Conservation (phyloP, 192 early-diverging fungal genomes). For the Umbelopsis vinacea region DNA sequence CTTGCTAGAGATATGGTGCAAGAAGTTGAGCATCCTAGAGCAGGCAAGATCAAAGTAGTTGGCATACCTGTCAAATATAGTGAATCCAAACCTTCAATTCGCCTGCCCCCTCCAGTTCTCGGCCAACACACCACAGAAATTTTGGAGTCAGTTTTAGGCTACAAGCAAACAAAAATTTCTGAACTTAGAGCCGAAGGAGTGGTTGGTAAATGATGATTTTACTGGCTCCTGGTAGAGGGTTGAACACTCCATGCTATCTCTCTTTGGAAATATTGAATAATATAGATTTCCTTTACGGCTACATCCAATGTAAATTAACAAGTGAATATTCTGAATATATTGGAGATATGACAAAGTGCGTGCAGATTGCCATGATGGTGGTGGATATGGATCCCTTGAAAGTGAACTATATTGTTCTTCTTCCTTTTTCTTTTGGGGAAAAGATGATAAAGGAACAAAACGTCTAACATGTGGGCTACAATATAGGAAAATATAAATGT, state of each 20-base stretch:
- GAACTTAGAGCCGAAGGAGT: slow-evolving; percentile 42
- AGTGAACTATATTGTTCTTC: no score
- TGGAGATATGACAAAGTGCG: not conserved
- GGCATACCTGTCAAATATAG: slow-evolving; percentile 80
- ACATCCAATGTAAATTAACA: not conserved
- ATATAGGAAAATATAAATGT: not conserved
- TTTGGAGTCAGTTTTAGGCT: slow-evolving; percentile 66
- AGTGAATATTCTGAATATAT: not conserved
- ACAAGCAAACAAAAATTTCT: slow-evolving; percentile 60
- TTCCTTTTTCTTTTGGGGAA: no score
- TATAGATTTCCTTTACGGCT: not conserved
- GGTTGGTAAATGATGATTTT: slow-evolving; percentile 34
- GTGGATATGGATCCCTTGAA: not conserved
- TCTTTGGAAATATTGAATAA: slow-evolving; percentile 22
- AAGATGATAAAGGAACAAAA: no score
- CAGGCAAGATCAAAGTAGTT: slow-evolving; percentile 77
- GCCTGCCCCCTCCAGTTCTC: slow-evolving; percentile 78
- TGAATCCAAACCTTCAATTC: slow-evolving; percentile 62
- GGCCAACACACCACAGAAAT: slow-evolving; percentile 91
- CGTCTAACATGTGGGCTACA: no score
- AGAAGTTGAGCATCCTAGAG: slow-evolving; percentile 80
- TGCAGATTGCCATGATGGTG: not conserved
- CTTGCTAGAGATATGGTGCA: slow-evolving; percentile 72
- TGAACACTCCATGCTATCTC: slow-evolving; percentile 6
- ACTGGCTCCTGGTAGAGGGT: slow-evolving; percentile 14